Evolutionary conservation across 2,329 filamentous ascomycete species (phyloP).

Genomic region (Helicocarpus griseus): DNA sequence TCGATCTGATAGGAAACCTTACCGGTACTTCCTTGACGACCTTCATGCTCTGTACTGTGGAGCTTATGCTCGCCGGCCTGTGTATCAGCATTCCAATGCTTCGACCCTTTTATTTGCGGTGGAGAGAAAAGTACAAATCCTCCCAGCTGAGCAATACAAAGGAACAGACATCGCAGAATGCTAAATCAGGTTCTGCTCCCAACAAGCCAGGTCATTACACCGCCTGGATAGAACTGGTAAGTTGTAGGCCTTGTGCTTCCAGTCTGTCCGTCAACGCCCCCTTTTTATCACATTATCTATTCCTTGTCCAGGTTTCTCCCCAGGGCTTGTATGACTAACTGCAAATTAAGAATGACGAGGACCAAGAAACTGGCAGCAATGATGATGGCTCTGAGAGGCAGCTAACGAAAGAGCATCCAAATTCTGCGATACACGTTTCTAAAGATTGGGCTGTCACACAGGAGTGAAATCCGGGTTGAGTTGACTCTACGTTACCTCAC

Average conservation of each 20-base stretch:
- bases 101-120: background rate
- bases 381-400: conserved; percentile 1
- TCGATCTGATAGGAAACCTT: background rate
- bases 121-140: background rate
- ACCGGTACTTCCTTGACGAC: background rate
- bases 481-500: no score
- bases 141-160: background rate
- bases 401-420: background rate
- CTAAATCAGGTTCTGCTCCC: background rate
- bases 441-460: conserved; percentile 3
- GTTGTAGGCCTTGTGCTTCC: no score
- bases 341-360: background rate
- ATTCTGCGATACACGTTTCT: background rate
- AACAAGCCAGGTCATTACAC: background rate
- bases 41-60: conserved; percentile 3
- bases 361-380: background rate
- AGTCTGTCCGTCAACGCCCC: no score
- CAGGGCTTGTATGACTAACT: background rate
- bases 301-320: no score
- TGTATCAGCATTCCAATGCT: conserved; percentile 2
- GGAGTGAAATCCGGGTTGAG: background rate
- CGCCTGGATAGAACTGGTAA: conserved; percentile 4
- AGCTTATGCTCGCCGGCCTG: background rate
- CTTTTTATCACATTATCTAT: no score
- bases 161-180: background rate